These are phyloP conservation scores for Vigna mungo DNA, from an alignment of 306 rosid species.

Conservation along the genomic window DNA sequence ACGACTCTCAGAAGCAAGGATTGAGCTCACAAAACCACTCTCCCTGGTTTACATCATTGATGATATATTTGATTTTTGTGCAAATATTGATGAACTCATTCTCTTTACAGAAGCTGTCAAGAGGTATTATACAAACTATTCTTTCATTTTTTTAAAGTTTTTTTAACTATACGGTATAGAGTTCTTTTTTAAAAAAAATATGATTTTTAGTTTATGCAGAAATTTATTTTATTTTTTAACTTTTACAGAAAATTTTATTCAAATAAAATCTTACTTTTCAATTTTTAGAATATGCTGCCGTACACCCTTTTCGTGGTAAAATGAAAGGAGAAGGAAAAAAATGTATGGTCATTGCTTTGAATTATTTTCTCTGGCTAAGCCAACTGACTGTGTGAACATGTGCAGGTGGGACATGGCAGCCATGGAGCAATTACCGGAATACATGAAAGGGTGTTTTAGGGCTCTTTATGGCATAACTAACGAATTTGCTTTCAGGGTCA, in stretches of 20 bases:
- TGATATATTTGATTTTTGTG: constrained; percentile 60
- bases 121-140: constrained; percentile 42
- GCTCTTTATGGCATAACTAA: constrained; percentile 41
- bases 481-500: constrained; percentile 41
- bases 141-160: no score
- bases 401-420: constrained; percentile 46
- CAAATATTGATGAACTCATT: constrained; percentile 56
- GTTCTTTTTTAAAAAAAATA: no score
- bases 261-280: not conserved
- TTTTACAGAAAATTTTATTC: not conserved
- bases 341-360: no score
- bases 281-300: not conserved
- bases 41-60: constrained; percentile 69
- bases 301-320: not conserved
- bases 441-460: constrained; percentile 48
- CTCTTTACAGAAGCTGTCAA: constrained; percentile 59
- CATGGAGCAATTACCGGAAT: constrained; percentile 43
- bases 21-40: constrained; percentile 60
- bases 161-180: no score
- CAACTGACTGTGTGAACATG: not conserved
- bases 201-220: not conserved
- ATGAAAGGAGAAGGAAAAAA: not conserved
- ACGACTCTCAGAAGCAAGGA: constrained; percentile 46
- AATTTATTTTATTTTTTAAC: no score
- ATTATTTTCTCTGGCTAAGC: no score